phyloP scores from a whole-genome alignment of 345 rosid species.

The Hevea brasiliensis region DNA sequence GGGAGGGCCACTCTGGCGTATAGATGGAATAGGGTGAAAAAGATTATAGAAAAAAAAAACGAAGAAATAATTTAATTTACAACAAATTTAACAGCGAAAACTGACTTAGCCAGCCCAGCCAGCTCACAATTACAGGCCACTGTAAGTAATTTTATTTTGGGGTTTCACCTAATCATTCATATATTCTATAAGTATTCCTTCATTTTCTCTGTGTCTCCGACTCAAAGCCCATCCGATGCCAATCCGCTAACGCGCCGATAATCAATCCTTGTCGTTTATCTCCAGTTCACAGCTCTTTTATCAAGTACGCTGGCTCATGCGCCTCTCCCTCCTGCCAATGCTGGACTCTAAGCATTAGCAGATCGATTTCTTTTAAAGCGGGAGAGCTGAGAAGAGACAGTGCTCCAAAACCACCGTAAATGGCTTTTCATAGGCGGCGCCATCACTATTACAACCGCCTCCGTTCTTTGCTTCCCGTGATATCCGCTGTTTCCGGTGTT shows the following conservation, averaged over 20 bases:
- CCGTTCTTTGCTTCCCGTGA: conserved; percentile 47
- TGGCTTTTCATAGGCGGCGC: conserved; percentile 83
- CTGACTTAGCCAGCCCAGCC: not conserved
- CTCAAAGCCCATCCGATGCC: not conserved
- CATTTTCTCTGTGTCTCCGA: not conserved
- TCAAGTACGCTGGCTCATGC: not conserved
- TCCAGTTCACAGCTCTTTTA: too few relatives aligned
- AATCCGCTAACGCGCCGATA: not conserved
- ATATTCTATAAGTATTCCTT: too few relatives aligned
- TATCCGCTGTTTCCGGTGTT: conserved; percentile 52
- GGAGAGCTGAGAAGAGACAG: too few relatives aligned
- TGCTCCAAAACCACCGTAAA: conserved; percentile 6
- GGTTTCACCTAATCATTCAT: too few relatives aligned
- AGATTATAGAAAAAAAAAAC: not conserved
- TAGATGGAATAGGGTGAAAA: too few relatives aligned
- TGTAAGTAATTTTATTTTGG: too few relatives aligned
- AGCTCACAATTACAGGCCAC: not conserved
- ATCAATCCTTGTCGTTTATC: not conserved
- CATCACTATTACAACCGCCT: conserved; percentile 49
- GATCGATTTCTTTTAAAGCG: conserved; percentile 1
- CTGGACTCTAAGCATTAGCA: not conserved
- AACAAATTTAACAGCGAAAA: not conserved
- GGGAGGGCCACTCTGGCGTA: too few relatives aligned
- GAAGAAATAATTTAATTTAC: too few relatives aligned
- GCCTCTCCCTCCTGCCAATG: not conserved